Evolutionary conservation across 2,329 filamentous ascomycete species (phyloP), one percentile per base, ranked within the genome.

Genomic region (Apiospora pterosperma): DNA sequence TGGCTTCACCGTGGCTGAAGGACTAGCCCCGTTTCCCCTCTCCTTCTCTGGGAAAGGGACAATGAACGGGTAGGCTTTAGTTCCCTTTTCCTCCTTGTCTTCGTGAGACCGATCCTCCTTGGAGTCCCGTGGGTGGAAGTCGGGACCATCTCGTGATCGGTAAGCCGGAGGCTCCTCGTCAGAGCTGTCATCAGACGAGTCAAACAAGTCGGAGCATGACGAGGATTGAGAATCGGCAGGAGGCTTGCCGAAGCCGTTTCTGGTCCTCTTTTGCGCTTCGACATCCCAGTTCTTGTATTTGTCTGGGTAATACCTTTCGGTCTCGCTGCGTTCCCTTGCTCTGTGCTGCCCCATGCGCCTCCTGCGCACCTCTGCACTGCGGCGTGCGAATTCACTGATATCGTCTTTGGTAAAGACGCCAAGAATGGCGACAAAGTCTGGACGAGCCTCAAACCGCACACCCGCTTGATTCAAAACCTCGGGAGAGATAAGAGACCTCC

Each of bases 371-470:
- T 84, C 80, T 10, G 77, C 77, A 42, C 80, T 87, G 62, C 79
- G 76, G 4, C 79, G 78, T 1, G 86, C 85, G 63, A 81, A 84
- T 7, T 83, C 78, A 23, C 77, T 76, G 42, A 90, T 82, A 52
- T 89, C 74, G 14, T 84, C 81, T 1, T 79, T 80, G 2, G 78
- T 78, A 3, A 89, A 77, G 16, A 82, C 77, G 5, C 88, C 88
- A 0, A 90, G 79, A 4, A 90, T 76, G 14, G 87, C 87, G 3
- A 89, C 85, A 65, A 86, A 89, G 1, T 84, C 81, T 0, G 85
- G 86, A 1, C 85, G 80, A 11, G 86, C 87, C 72, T 89, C 86
- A 69, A 87, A 89, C 11, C 87, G 82, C 25, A 87, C 80, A 14
- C 84, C 81, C 4, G 85, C 85, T 48, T 81, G 77, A 42, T 82